Percentiles rank a stretch among this genome's conserved stretches.
These are phyloP conservation scores for Suhomyces kunorum DNA, from an alignment of 1,139 yeast species.

Conservation along the genomic window DNA sequence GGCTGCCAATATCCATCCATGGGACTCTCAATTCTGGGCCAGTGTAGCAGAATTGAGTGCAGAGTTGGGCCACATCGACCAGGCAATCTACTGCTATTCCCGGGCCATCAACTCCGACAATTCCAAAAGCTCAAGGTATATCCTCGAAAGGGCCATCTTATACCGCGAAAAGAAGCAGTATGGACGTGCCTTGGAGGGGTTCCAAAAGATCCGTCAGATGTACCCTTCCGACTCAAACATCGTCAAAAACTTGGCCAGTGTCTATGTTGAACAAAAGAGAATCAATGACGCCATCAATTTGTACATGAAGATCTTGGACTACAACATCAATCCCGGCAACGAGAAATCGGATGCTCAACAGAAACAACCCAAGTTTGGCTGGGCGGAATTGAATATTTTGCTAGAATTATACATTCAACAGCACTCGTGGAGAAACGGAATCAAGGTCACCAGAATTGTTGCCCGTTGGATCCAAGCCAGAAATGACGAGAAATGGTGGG, in stretches of 20 bases:
- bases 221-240: constrained; percentile 65
- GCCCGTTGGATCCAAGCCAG: constrained; percentile 85
- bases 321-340: constrained; percentile 41
- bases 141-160: constrained; percentile 63
- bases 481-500: constrained; percentile 79
- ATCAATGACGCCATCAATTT: constrained; percentile 78
- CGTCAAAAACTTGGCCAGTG: constrained; percentile 72
- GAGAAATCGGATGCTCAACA: constrained; percentile 19
- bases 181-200: constrained; percentile 74
- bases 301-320: constrained; percentile 66
- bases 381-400: constrained; percentile 86
- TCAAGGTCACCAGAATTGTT: constrained; percentile 64
- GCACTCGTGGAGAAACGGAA: constrained; percentile 63
- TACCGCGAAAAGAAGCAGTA: constrained; percentile 65
- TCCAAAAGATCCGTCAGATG: constrained; percentile 59
- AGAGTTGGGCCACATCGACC: constrained; percentile 70
- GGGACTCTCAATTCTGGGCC: constrained; percentile 82
- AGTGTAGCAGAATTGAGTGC: constrained; percentile 76
- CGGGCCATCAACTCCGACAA: constrained; percentile 65
- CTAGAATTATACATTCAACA: constrained; percentile 75
- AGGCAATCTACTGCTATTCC: constrained; percentile 81
- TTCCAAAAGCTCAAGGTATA: constrained; percentile 49
- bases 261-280: constrained; percentile 74
- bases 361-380: constrained; percentile 58
- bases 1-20: constrained; percentile 80